Percentiles rank a stretch among this genome's conserved stretches.
Evolutionary conservation across 768 basidiomycete species (phyloP).

Genomic region (Mycena metata): DNA sequence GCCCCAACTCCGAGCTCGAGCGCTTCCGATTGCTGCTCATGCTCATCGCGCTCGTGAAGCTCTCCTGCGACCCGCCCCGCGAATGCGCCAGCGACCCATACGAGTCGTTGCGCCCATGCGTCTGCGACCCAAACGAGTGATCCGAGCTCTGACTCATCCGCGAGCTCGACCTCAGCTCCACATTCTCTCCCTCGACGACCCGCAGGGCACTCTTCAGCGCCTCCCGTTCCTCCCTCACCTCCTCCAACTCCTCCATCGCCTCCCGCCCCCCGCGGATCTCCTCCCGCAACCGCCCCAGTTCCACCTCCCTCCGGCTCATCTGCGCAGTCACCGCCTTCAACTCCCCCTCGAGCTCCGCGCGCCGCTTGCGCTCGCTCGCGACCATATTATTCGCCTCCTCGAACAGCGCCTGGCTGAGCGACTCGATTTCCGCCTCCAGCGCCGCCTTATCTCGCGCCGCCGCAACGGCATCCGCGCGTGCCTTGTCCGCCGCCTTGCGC

Average conservation of each 20-base stretch:
- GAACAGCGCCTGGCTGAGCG: slow-evolving; percentile 84
- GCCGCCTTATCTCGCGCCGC: slow-evolving; percentile 70
- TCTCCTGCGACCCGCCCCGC: slow-evolving; percentile 7
- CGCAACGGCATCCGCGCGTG: slow-evolving; percentile 66
- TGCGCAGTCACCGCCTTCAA: slow-evolving; percentile 57
- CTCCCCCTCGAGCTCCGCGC: slow-evolving; percentile 82
- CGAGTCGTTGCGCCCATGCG: too few relatives aligned
- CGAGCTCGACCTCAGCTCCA: slow-evolving; percentile 42
- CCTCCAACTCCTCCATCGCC: slow-evolving; percentile 62
- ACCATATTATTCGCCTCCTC: slow-evolving; percentile 97
- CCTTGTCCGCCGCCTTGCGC: slow-evolving; percentile 62
- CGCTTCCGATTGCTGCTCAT: slow-evolving; percentile 3
- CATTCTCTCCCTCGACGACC: slow-evolving; percentile 75
- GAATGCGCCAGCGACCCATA: not conserved
- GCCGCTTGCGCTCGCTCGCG: slow-evolving; percentile 77
- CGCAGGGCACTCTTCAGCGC: slow-evolving; percentile 77
- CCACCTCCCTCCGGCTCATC: slow-evolving; percentile 71
- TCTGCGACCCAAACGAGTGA: not conserved
- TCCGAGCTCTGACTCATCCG: slow-evolving; percentile 11
- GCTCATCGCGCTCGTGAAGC: slow-evolving; percentile 14
- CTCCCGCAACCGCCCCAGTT: slow-evolving; percentile 72
- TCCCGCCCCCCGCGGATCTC: slow-evolving; percentile 65
- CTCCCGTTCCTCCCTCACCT: slow-evolving; percentile 73
- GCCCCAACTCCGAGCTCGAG: slow-evolving; percentile 36
- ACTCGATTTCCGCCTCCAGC: slow-evolving; percentile 84